Conservation (phyloP, 2,329 filamentous ascomycete species). For the Apiospora sp. region DNA sequence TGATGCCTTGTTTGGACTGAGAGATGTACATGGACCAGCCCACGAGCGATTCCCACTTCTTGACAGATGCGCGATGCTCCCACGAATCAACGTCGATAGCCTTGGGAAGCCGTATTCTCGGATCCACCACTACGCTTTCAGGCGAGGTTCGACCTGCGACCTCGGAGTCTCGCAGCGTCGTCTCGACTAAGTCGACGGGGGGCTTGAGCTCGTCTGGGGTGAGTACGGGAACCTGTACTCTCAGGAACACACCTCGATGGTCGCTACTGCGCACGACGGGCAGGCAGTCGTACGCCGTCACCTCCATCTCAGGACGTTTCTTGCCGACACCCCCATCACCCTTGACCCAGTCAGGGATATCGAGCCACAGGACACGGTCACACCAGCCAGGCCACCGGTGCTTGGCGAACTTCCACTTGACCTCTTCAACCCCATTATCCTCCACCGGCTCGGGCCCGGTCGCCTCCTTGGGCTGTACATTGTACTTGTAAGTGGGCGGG, state of each 20-base stretch:
- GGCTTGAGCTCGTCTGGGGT: slow-evolving; percentile 46
- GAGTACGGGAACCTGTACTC: slow-evolving; percentile 70
- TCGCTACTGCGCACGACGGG: slow-evolving; percentile 85
- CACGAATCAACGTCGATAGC: slow-evolving; percentile 64
- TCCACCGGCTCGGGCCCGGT: slow-evolving; percentile 37
- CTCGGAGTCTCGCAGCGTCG: slow-evolving; percentile 27
- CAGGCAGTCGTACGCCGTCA: slow-evolving; percentile 77
- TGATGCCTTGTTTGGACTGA: slow-evolving; percentile 59
- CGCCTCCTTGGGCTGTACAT: slow-evolving; percentile 49
- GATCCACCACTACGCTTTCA: slow-evolving; percentile 31
- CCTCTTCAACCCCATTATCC: slow-evolving; percentile 42
- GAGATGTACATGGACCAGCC: slow-evolving; percentile 65
- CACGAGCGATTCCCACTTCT: slow-evolving; percentile 44
- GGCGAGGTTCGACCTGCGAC: background rate
- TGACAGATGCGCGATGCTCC: slow-evolving; percentile 51
- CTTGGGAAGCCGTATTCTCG: slow-evolving; percentile 52
- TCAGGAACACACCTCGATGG: slow-evolving; percentile 83
- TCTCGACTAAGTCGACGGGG: slow-evolving; percentile 38
- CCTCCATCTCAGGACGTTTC: slow-evolving; percentile 47
- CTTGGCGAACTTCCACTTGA: slow-evolving; percentile 75
- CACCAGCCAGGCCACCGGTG: slow-evolving; percentile 95
- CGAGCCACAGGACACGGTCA: slow-evolving; percentile 84
- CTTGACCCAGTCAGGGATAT: slow-evolving; percentile 62
- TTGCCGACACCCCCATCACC: slow-evolving; percentile 28
- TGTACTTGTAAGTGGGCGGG: slow-evolving; percentile 94